These are phyloP conservation scores for Xylariales sp. DNA, from an alignment of 2,329 filamentous ascomycete genomes.

Conservation along the genomic window DNA sequence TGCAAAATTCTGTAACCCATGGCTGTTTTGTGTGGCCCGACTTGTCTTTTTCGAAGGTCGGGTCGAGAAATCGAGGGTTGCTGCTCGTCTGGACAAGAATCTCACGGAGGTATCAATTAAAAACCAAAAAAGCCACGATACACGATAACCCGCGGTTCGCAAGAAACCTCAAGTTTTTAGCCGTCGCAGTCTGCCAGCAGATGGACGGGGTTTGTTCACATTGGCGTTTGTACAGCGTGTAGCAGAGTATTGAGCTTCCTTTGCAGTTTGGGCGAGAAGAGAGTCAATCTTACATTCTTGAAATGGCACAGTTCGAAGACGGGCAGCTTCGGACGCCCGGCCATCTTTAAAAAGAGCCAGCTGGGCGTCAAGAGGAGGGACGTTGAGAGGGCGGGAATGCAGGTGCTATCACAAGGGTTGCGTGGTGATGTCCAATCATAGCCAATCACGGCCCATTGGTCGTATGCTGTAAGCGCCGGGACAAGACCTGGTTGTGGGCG, in stretches of 20 bases:
- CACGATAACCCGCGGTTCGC: too few species aligned
- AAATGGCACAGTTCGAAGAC: neutral
- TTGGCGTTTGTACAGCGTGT: neutral
- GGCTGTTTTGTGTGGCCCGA: slow-evolving; percentile 10
- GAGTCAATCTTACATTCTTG: neutral
- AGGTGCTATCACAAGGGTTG: slow-evolving; percentile 5
- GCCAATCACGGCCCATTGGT: slow-evolving; percentile 5
- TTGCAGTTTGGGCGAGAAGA: neutral
- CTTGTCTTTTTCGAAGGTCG: neutral
- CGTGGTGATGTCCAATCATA: neutral
- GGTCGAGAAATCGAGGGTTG: neutral
- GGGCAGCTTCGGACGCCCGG: neutral
- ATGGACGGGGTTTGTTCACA: slow-evolving; percentile 7
- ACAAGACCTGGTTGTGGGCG: slow-evolving; percentile 1
- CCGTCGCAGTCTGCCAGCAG: slow-evolving; percentile 8
- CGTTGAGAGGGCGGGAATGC: neutral
- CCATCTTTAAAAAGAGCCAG: neutral
- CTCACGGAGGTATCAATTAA: too few species aligned
- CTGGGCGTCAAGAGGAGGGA: too few species aligned
- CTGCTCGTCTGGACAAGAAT: neutral
- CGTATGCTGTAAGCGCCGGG: slow-evolving; percentile 6
- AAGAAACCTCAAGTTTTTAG: too few species aligned
- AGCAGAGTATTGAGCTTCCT: neutral
- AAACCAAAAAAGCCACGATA: too few species aligned
- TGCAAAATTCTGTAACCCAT: slow-evolving; percentile 54